Evolutionary conservation across 169 alveolate genomes (phyloP), one percentile per base, ranked within the genome.

Genomic region (Theileria equi): DNA sequence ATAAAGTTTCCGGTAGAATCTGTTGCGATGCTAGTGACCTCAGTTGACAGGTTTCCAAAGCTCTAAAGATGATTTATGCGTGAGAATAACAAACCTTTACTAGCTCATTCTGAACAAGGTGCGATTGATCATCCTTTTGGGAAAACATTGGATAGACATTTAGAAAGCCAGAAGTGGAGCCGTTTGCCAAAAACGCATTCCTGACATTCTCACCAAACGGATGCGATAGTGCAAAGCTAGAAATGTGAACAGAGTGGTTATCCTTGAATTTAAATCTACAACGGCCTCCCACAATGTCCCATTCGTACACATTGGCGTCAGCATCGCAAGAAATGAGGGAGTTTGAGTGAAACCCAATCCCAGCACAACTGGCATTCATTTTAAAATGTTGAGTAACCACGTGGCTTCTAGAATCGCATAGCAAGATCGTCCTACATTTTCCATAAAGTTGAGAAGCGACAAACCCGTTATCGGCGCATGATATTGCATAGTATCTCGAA

Each of bases 1-100:
- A 53, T 62, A 64, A 66, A 65, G 5, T 16, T 44, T 36, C 73
- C 84, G 36, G 31, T 67, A 7, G 17, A 41, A 23, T 57, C 73
- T 10, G 52, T 35, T 34, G 52, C 41, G n/a, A 67, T 52, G 50
- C 63, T 45, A 3, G 80, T 77, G 8, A 77, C 40, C 5, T 50
- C 82, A 21, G 86, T 77, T 7, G 86, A 38, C 13, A 77, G 36
- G 68, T 77, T 77, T 35, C 78, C 86, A 40, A 57, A 66, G 32
- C 36, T 52, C 86, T 77, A 62, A 13, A 54, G 19, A 11, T 50
- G 16, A 8, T 41, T 63, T 55, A 25, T 40, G 53, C 32, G 45
- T 1, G 52, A 50, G 49, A 7, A 28, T 19, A 64, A 48, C 4
- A 17, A 25, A 13, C 17, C 35, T 13, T n/a, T 5, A n/a, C 19